Base-by-base conservation (phyloP, 116 monocot species). In the Dioscorea cayenensis region DNA sequence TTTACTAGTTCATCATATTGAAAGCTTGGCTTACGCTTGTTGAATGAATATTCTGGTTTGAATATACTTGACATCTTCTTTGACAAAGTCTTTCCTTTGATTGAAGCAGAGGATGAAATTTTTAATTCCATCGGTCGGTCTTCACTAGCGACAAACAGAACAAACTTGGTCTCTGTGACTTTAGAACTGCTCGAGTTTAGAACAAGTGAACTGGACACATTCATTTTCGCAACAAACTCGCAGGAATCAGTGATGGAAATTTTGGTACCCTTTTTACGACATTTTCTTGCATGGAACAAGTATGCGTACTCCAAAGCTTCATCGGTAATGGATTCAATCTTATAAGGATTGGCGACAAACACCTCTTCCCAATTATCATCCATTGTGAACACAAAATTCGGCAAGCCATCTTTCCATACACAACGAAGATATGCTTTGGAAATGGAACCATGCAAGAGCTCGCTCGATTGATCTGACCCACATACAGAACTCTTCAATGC, bases 181-280 rank as follows among this genome's bases (percentile, higher is more conserved):
- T 70, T 82, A 7, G 80, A 75, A 36, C 28, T 68, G 52, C 75
- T 75, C 35, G 74, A 68, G 28, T 75, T 67, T 23, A 85, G 67
- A 75, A 82, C 25, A 20, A 84, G 29, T 62, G 84, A 79, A 75
- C 81, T 86, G 10, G 88, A 80, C 49, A 90, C 90, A 77, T 83
- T 83, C 97, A 97, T 93, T 70, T 83, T 86, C n/a, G 84, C 97
- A 65, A 90, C 76, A 65, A 86, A 48, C 32, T 69, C 49, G 22
- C 70, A 67, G 22, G 60, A 23, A 36, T 58, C 72, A 18, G 28
- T 70, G 4, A 7, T 12, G 43, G 22, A 19, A 7, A 28, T 68
- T 32, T 36, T 75, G 36, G 61, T 35, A 11, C 76, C 71, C 66
- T 73, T 75, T 60, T 35, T 75, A 10, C 36, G 55, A 49, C 59